A percentile compares a stretch with the other conserved stretches of the same genome.
phyloP scores from a whole-genome alignment of 345 rosid species.

The Euphorbia pulcherrima region DNA sequence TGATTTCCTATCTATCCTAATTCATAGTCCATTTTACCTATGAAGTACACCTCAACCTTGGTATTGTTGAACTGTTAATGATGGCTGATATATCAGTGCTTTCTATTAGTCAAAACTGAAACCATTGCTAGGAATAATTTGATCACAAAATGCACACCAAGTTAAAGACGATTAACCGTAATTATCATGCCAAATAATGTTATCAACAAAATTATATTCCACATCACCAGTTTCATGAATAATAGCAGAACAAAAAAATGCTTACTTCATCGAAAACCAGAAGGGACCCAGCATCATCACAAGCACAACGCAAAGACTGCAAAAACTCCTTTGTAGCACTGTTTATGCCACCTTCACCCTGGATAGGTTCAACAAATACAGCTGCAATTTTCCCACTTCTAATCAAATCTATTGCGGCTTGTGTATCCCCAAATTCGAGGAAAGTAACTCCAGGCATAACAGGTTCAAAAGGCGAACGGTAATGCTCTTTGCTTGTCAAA shows the following conservation, averaged over 20 bases:
- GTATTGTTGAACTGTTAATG: not conserved
- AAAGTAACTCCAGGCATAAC: slow-evolving; percentile 96
- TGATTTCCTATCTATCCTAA: not conserved
- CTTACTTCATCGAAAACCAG: slow-evolving; percentile 87
- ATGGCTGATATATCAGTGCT: not conserved
- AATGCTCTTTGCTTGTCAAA: slow-evolving; percentile 84
- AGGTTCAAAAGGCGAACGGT: slow-evolving; percentile 84
- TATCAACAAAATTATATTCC: not conserved
- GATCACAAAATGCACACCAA: not conserved
- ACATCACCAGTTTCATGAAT: not conserved
- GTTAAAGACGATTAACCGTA: not conserved
- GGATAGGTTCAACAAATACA: slow-evolving; percentile 87
- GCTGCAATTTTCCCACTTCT: slow-evolving; percentile 65
- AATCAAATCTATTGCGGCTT: slow-evolving; percentile 56
- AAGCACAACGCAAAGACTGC: slow-evolving; percentile 60
- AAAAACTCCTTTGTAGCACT: slow-evolving; percentile 75
- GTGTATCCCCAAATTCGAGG: slow-evolving; percentile 67
- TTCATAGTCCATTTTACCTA: not conserved
- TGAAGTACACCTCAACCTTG: not conserved
- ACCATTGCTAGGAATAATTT: not conserved
- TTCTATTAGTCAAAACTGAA: not conserved
- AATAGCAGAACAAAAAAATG: not conserved
- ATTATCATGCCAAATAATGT: not conserved
- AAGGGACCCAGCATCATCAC: slow-evolving; percentile 75
- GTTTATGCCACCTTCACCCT: slow-evolving; percentile 92